Base-by-base conservation (phyloP, 768 basidiomycete genomes). In the Trametes cingulata region DNA sequence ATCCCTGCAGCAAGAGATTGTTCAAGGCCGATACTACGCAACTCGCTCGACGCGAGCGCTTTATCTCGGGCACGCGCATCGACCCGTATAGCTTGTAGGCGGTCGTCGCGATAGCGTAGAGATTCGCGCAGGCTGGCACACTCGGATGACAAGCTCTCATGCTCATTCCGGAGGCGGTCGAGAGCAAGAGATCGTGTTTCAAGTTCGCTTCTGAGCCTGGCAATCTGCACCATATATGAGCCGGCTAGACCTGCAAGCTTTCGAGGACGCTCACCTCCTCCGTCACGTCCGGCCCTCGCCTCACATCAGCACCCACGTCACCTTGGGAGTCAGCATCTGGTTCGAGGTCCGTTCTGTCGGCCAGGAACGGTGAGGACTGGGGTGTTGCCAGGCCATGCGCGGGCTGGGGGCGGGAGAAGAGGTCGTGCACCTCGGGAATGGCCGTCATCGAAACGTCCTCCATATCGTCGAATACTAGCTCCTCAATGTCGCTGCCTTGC, bases 391-490 rank as follows among this genome's bases (percentile, higher is more conserved):
- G 24, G 25, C 60, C 54, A 15, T 33, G 35, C 4, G 41, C 15
- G 3, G 9, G 24, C 15, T 33, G 8, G 14, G 43, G 37, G 10
- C 49, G 24, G 15, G 49, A 36, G 43, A 45, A 27, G 43, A 25
- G 14, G 0, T 57, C 52, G 15, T 41, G 14, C 12, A 45, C 24
- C 50, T 57, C 58, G 54, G 56, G 39, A 22, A 39, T 35, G 50
- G 27, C 52, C 47, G 46, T 45, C 48, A 45, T 50, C 20, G 51
- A 42, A 7, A 14, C 20, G 49, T 63, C 46, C 40, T 57, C 63
- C 15, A 57, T 62, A 17, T 70, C 69, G 10, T 69, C 67, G 52
- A 65, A 50, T 36, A 43, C 61, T 54, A 41, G 36, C 20, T 65
- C 67, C 25, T 65, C 67, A 12, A 60, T 36, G 41, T 57, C 66